Base-by-base conservation (phyloP, 768 basidiomycete genomes). In the Fibroporia radiculosa region DNA sequence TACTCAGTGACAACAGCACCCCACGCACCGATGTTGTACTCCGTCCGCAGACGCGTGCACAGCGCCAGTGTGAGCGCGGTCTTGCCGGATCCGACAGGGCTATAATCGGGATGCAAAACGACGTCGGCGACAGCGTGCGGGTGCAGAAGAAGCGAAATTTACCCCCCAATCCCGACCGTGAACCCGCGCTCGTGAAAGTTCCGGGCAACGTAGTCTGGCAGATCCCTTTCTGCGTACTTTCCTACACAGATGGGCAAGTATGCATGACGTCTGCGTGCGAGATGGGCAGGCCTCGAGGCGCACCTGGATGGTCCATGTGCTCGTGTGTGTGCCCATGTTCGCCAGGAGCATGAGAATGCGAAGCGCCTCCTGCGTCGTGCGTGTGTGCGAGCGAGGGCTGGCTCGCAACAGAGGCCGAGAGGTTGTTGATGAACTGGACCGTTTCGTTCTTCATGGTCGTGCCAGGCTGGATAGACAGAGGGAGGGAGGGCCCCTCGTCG, bases 161-260 rank as follows among this genome's bases (percentile, higher is more conserved):
- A 93, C 93, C 93, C 93, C 57, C 95, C 95, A 44, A 98, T 97
- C n/a, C 95, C 95, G 48, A 99, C 71, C 0, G 95, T 98, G 66
- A 97, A 99, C 1, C 88, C 96, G 50, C 95, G 72, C 66, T 97
- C 93, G 41, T 81, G 76, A 56, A 93, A 98, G 68, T 93, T 86
- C 27, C 95, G 72, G 2, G 65, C 62, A 6, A 82, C 71, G 56
- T 87, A 97, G 58, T 96, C 85, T 7, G 95, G 96, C 62, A 96
- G 64, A 63, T 97, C 95, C 22, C 95, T 74, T 60, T 98, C 93
- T 10, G 87, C 67, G 55, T 82, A 99, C 62, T 88, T 96, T 34
- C 95, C 93, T 93, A 56, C 1, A 42, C 13, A 35, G 29, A 31
- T 31, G 29, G 29, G 13, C 20, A 8, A 12, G 20, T 35, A 8